Percentiles rank a stretch among this genome's conserved stretches.
Conservation (phyloP, 495 filamentous ascomycete species). For the Pseudotulostoma volvatum region DNA sequence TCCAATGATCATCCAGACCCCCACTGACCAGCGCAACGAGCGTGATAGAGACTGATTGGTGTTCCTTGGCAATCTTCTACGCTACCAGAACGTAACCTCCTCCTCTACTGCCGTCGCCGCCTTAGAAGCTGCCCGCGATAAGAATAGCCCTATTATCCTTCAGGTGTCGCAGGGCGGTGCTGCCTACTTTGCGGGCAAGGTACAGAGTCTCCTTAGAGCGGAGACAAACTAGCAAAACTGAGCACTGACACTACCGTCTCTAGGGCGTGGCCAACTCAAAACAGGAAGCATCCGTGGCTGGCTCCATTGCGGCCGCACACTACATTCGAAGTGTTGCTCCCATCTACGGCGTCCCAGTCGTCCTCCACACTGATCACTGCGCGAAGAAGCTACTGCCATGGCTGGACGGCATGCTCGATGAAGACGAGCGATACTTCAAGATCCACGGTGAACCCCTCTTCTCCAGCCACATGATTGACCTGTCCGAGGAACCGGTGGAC, state of each 20-base stretch:
- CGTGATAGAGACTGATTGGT: no score
- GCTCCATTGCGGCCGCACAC: constrained; percentile 75
- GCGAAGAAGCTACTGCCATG: constrained; percentile 89
- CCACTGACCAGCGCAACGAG: no score
- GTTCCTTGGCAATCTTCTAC: no score
- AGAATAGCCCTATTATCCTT: constrained; percentile 74
- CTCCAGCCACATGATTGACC: constrained; percentile 93
- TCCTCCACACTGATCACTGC: constrained; percentile 88
- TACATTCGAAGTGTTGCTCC: constrained; percentile 85
- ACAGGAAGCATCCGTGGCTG: constrained; percentile 77
- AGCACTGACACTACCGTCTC: not conserved
- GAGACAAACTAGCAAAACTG: not conserved
- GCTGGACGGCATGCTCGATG: constrained; percentile 90
- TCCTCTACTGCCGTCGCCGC: constrained; percentile 75
- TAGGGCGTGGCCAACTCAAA: constrained; percentile 69
- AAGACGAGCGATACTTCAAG: constrained; percentile 88
- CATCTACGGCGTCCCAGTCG: constrained; percentile 73
- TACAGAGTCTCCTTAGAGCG: constrained; percentile 11
- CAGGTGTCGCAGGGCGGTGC: constrained; percentile 89
- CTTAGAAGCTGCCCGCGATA: constrained; percentile 85
- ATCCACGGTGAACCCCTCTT: constrained; percentile 82
- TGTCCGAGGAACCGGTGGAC: constrained; percentile 75
- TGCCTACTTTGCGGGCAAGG: constrained; percentile 87
- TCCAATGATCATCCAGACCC: no score
- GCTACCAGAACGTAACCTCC: constrained; percentile 62